Evolutionary conservation across 768 basidiomycete species (phyloP).

Genomic region (Cubamyces sp.): DNA sequence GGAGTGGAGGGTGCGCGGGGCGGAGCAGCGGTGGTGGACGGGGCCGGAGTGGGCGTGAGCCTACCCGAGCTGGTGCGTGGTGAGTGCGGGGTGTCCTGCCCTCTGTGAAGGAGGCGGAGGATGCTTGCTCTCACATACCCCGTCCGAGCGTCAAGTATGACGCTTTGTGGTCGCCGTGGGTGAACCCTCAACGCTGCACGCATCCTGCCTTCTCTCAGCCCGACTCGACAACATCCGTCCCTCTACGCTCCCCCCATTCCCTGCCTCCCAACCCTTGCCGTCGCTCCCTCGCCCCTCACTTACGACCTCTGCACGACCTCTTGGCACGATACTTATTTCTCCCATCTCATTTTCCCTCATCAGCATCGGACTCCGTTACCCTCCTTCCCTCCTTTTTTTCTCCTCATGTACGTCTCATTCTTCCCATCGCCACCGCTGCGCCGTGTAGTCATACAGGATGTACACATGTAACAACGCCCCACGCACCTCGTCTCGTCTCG

Average conservation of each 20-base stretch:
- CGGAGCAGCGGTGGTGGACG: slow-evolving; percentile 76
- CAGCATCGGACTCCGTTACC: background rate
- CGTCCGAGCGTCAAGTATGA: too few relatives aligned
- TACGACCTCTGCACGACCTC: slow-evolving; percentile 2
- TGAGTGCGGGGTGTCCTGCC: too few relatives aligned
- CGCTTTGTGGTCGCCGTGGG: too few relatives aligned
- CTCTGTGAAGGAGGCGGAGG: too few relatives aligned
- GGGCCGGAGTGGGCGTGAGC: slow-evolving; percentile 48
- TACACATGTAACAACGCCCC: slow-evolving; percentile 15
- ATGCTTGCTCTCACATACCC: too few relatives aligned
- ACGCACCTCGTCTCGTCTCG: background rate
- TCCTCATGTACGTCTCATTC: background rate
- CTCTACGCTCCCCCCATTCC: background rate
- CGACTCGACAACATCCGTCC: too few relatives aligned
- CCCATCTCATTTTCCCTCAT: background rate
- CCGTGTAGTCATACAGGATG: slow-evolving; percentile 9
- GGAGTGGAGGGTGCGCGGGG: slow-evolving; percentile 77
- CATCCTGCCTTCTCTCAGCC: too few relatives aligned
- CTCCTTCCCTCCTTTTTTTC: background rate
- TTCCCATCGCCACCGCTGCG: background rate
- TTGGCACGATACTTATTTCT: slow-evolving; percentile 8
- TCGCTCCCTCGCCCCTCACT: background rate
- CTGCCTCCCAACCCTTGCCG: background rate
- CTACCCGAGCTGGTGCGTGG: background rate
- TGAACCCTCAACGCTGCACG: too few relatives aligned